A percentile compares a stretch with the other conserved stretches of the same genome.
phyloP scores from a whole-genome alignment of 345 rosid species.

The Kernera saxatilis region DNA sequence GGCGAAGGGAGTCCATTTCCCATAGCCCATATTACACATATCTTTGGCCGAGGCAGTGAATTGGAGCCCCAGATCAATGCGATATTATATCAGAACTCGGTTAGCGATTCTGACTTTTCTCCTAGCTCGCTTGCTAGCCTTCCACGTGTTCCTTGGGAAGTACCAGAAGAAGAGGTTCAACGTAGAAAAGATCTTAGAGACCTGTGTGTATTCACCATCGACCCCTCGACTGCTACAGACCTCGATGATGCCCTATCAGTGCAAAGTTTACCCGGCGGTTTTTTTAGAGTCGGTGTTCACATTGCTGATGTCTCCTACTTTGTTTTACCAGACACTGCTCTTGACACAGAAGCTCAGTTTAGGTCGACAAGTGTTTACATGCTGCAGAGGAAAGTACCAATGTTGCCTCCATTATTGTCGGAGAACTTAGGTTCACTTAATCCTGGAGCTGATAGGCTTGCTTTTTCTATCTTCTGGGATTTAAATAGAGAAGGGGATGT shows the following conservation, averaged over 20 bases:
- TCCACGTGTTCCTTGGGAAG: constrained; percentile 66
- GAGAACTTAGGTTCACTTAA: constrained; percentile 70
- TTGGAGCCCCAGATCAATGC: constrained; percentile 63
- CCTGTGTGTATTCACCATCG: constrained; percentile 69
- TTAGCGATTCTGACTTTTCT: constrained; percentile 59
- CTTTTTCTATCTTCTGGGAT: constrained; percentile 85
- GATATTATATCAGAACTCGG: constrained; percentile 61
- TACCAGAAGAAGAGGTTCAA: constrained; percentile 55
- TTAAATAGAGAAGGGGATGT: constrained; percentile 50
- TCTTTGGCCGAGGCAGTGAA: constrained; percentile 71
- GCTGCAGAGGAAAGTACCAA: constrained; percentile 54
- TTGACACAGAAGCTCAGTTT: constrained; percentile 70
- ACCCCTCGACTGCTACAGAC: constrained; percentile 68
- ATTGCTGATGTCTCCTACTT: constrained; percentile 84
- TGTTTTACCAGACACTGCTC: constrained; percentile 68
- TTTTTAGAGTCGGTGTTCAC: constrained; percentile 81
- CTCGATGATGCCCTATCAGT: constrained; percentile 92
- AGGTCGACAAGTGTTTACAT: constrained; percentile 84
- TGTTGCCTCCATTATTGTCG: constrained; percentile 78
- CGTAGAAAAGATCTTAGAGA: constrained; percentile 66
- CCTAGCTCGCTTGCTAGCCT: constrained; percentile 52
- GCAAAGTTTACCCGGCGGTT: constrained; percentile 51
- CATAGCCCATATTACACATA: constrained; percentile 40
- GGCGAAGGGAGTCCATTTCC: constrained; percentile 60
- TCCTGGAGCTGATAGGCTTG: constrained; percentile 80